Evolutionary conservation across 225 moss, liverwort and hornwort species (phyloP), one percentile per base, ranked within the genome.

Genomic region (Straminergon stramineum): DNA sequence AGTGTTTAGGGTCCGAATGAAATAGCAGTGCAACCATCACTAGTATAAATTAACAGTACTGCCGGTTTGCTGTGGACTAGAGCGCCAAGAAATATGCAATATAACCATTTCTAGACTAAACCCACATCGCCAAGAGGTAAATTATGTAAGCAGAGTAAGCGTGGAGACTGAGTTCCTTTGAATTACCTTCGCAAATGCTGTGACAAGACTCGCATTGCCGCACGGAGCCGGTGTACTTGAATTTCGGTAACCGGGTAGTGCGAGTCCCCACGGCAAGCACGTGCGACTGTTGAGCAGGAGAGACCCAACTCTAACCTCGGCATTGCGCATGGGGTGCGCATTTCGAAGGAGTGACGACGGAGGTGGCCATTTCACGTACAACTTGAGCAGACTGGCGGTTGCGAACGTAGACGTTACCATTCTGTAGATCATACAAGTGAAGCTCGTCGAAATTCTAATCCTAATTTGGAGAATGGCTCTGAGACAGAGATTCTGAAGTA

Each of bases 121-220:
- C 43, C 41, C 55, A 57, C 43, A 45, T 77, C 51, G 31, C n/a
- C 57, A 26, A 41, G 63, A 65, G 51, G 60, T 10, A 22, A 62
- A 60, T 8, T 68, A 28, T 57, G 65, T 39, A 76, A 76, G 41
- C 82, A 83, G 31, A 63, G 19, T 56, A 41, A n/a, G 64, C 74
- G 26, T 73, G 13, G 19, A 48, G 48, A 41, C 53, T 71, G 57
- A 79, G 26, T 79, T 57, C 57, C 57, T 27, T 80, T 28, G 60
- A 75, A 58, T 74, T 85, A 93, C 93, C 93, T 91, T 93, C 26
- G 88, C 82, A 74, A 83, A 79, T 83, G 91, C 86, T 65, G 84
- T 48, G 75, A 70, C 45, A 57, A 78, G 87, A 73, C 78, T 87
- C 24, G 51, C 86, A 63, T 83, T 61, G 56, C 84, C 74, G 61